phyloP scores from a whole-genome alignment of 1,284 basidiomycete genomes.

The Heliocybe sulcata region DNA sequence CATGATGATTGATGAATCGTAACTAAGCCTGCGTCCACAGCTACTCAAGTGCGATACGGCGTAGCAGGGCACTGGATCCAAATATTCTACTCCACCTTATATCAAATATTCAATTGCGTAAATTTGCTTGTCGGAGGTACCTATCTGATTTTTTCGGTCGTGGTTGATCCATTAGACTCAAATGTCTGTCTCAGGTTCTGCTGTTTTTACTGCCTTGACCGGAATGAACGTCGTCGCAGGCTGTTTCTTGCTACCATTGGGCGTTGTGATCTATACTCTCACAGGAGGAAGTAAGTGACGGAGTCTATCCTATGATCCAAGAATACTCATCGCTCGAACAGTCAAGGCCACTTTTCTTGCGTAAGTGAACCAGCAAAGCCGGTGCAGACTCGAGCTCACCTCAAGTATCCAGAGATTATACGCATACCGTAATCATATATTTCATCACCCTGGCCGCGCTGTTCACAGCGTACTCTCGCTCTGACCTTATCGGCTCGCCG shows the following conservation, averaged over 20 bases:
- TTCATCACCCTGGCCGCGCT: slow-evolving; percentile 22
- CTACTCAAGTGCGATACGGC: background rate
- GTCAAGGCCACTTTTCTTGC: slow-evolving; percentile 8
- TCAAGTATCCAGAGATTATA: slow-evolving; percentile 28
- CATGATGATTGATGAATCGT: background rate
- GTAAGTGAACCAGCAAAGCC: background rate
- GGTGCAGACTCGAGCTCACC: background rate
- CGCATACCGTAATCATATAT: slow-evolving; percentile 25
- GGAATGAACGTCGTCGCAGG: slow-evolving; percentile 33
- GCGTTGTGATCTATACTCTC: slow-evolving; percentile 12
- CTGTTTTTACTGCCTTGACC: slow-evolving; percentile 36
- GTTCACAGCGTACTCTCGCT: slow-evolving; percentile 20
- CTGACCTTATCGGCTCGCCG: background rate
- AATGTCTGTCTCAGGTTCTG: slow-evolving; percentile 28
- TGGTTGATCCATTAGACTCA: no score
- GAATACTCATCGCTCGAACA: slow-evolving; percentile 5
- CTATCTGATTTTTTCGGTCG: background rate
- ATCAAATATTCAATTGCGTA: background rate
- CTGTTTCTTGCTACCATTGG: slow-evolving; percentile 12
- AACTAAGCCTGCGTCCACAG: background rate
- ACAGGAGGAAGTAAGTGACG: slow-evolving; percentile 8
- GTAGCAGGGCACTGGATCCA: background rate
- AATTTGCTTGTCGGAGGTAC: slow-evolving; percentile 1
- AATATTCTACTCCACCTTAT: background rate
- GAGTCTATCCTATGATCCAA: slow-evolving; percentile 1